phyloP scores from a whole-genome alignment of 2,329 filamentous ascomycete species.

The Aspergillus versicolor region DNA sequence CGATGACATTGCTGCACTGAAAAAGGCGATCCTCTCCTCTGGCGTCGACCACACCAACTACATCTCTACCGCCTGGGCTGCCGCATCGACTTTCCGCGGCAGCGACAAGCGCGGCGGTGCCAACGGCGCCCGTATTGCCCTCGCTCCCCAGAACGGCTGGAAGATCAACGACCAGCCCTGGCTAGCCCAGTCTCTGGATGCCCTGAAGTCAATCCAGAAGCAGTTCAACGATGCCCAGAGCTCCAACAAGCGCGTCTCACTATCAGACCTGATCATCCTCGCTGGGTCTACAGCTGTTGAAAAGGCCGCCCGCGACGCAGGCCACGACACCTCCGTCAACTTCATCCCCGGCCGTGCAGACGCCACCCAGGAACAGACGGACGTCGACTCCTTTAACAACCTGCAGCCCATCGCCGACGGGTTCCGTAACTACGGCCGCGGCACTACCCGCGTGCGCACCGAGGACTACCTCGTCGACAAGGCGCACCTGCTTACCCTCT shows the following conservation, averaged over 20 bases:
- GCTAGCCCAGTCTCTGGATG: slow-evolving; percentile 60
- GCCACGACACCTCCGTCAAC: slow-evolving; percentile 57
- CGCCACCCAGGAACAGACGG: slow-evolving; percentile 70
- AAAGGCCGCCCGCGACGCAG: slow-evolving; percentile 56
- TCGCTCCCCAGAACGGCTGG: slow-evolving; percentile 71
- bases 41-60: slow-evolving; percentile 62
- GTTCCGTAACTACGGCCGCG: slow-evolving; percentile 76
- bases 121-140: slow-evolving; percentile 75
- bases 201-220: slow-evolving; percentile 64
- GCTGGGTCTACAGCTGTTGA: slow-evolving; percentile 70
- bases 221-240: slow-evolving; percentile 58
- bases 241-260: slow-evolving; percentile 68
- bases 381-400: slow-evolving; percentile 61
- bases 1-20: slow-evolving; percentile 64
- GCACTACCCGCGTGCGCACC: slow-evolving; percentile 58
- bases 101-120: slow-evolving; percentile 80
- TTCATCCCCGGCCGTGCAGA: slow-evolving; percentile 73
- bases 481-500: slow-evolving; percentile 68
- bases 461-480: slow-evolving; percentile 72
- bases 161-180: slow-evolving; percentile 70
- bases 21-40: slow-evolving; percentile 66
- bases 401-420: slow-evolving; percentile 71
- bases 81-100: slow-evolving; percentile 70
- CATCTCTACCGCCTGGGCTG: slow-evolving; percentile 66
- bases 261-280: slow-evolving; percentile 77